Evolutionary conservation across 495 filamentous ascomycete genomes (phyloP), one percentile per base, ranked within the genome.

Genomic region (Neurospora sp.): DNA sequence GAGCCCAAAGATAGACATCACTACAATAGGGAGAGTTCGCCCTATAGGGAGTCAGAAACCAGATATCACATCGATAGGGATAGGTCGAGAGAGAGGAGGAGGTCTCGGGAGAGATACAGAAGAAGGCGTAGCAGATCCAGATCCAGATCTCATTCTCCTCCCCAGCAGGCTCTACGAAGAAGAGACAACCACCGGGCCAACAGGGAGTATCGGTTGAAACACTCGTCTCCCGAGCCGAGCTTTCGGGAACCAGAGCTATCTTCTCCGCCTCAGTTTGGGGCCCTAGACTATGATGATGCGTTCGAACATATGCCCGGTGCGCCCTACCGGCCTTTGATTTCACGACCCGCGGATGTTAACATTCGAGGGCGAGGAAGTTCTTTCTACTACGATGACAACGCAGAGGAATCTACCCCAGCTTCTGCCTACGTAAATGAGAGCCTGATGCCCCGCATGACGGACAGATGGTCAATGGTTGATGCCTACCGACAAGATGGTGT

Each of bases 41-140:
- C 22, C 53, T 61, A 61, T 31, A 61, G 82, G 40, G 71, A 75
- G 37, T 42, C 40, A 4, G n/a, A 37, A 35, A 20, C 65, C 31
- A 20, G 5, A 35, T 1, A 27, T 18, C 40, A 27, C 35, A 3
- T 35, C 44, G 35, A 31, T 31, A 72, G 59, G 37, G 53, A 65
- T 65, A 35, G 38, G 27, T 35, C n/a, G 20, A 71, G 70, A 37
- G 70, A 42, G 69, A 70, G 69, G 69, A 70, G 20, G 18, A 38
- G 38, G 48, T 27, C 48, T 59, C 22, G 48, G 20, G 48, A 59
- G 12, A 65, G 53, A 65, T 18, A 65, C 27, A 35, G 53, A 65
- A 31, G 53, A 18, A 35, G 27, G 14, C 53, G 12, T 31, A 65
- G 53, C 31, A 65, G 27, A 9, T 65, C 53, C 27, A 65, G 31